A percentile compares a stretch with the other conserved stretches of the same genome.
Evolutionary conservation across 2,329 filamentous ascomycete genomes (phyloP).

Genomic region (Anisogramma anomala): DNA sequence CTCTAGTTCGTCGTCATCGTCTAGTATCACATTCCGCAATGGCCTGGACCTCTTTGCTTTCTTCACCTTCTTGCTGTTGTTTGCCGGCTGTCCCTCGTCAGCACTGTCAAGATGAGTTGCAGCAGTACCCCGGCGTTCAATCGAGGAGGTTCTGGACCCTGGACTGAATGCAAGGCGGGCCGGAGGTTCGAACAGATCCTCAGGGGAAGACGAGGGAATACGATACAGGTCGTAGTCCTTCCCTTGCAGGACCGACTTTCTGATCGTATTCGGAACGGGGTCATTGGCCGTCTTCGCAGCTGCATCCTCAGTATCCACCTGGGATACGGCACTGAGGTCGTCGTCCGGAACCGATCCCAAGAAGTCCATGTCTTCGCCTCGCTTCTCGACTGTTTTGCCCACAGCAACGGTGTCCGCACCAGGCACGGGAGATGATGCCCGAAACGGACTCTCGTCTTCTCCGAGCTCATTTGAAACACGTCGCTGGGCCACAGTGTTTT

Average conservation of each 20-base stretch:
- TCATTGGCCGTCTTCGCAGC: background rate
- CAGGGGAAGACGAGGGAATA: slow-evolving; percentile 7
- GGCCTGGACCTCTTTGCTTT: background rate
- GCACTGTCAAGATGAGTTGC: too few relatives aligned
- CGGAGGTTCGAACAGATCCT: background rate
- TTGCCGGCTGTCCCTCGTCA: background rate
- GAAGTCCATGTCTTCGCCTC: background rate
- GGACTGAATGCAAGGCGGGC: background rate
- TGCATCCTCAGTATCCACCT: background rate
- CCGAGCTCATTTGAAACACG: slow-evolving; percentile 2
- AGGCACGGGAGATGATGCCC: background rate
- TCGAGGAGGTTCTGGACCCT: background rate
- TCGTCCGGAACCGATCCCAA: background rate
- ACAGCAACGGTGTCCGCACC: too few relatives aligned
- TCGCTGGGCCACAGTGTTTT: background rate
- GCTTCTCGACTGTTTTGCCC: background rate
- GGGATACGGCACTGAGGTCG: background rate
- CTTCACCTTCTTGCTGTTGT: background rate
- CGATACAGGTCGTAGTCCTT: slow-evolving; percentile 3
- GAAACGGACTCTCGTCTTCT: background rate
- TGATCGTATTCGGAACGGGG: background rate
- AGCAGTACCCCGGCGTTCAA: too few relatives aligned
- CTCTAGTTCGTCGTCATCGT: slow-evolving; percentile 7
- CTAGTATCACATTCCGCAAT: slow-evolving; percentile 1
- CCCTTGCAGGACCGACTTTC: background rate